Evolutionary conservation across 352 stramenopile genomes (phyloP).

Genomic region (Globisporangium emineosum): DNA sequence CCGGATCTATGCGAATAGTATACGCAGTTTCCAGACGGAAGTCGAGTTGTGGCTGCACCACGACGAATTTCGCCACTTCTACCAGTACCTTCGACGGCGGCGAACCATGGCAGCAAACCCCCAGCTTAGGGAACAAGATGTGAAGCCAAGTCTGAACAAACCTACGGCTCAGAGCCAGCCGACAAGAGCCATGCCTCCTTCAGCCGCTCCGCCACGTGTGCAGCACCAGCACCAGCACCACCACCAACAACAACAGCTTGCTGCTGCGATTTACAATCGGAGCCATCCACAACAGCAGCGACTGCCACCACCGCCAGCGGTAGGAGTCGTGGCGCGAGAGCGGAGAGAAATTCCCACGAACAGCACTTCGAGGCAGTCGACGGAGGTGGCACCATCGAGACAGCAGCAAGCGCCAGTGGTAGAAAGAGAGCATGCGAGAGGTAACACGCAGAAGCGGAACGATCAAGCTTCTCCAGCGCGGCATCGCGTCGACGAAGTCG

Average conservation of each 20-base stretch:
- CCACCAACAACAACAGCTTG: slow-evolving; percentile 9
- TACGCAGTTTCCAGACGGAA: slow-evolving; percentile 46
- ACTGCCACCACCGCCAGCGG: slow-evolving; percentile 9
- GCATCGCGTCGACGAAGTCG: background rate
- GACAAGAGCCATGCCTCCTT: background rate
- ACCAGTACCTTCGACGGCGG: slow-evolving; percentile 34
- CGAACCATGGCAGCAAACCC: slow-evolving; percentile 6
- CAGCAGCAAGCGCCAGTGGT: background rate
- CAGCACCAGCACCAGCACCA: slow-evolving; percentile 10
- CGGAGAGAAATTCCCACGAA: background rate
- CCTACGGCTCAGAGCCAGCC: background rate
- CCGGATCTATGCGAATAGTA: slow-evolving; percentile 38
- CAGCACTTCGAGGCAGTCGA: background rate
- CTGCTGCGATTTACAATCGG: slow-evolving; percentile 9
- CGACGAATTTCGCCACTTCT: slow-evolving; percentile 62
- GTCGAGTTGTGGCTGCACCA: slow-evolving; percentile 77
- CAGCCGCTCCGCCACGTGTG: background rate
- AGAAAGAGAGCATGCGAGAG: background rate
- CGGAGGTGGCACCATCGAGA: background rate
- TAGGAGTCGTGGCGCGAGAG: background rate
- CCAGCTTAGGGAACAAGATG: background rate
- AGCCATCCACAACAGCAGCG: slow-evolving; percentile 5
- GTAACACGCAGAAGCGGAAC: too few species aligned
- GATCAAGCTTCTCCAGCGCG: background rate
- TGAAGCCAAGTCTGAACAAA: slow-evolving; percentile 4